Conservation (phyloP, 305 asterid species). For the Fraxinus sp. region DNA sequence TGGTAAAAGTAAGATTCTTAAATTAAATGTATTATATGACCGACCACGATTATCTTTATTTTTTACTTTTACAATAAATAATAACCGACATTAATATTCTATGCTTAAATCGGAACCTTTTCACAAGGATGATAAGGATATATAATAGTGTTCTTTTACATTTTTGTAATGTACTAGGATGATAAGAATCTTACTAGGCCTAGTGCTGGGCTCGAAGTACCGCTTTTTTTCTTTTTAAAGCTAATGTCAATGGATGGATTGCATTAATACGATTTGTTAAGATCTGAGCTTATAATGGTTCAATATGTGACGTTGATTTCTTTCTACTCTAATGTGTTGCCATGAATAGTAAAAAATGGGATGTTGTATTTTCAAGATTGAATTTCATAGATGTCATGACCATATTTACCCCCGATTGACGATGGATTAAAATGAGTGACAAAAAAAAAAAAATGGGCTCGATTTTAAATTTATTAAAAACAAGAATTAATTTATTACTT, state of each 20-base stretch:
- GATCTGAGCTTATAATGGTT: no score
- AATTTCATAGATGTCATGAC: neutral
- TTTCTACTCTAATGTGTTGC: no score
- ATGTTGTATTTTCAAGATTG: neutral
- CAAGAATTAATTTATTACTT: neutral
- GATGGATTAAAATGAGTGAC: neutral
- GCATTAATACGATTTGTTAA: no score
- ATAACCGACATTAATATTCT: constrained; percentile 3
- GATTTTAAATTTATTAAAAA: neutral
- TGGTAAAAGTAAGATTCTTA: neutral
- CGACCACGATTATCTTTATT: constrained; percentile 15
- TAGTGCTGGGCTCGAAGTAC: no score
- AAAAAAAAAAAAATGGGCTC: neutral
- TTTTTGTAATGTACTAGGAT: neutral
- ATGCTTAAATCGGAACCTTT: constrained; percentile 2
- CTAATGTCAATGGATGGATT: no score
- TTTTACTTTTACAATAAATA: neutral
- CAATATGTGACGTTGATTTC: neutral
- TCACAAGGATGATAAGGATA: neutral
- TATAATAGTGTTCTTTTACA: neutral
- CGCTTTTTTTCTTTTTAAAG: neutral
- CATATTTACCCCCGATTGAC: neutral
- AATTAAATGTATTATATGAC: constrained; percentile 4
- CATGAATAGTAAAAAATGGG: neutral
- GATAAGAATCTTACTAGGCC: no score